Conservation (phyloP, 345 rosid species). For the Stellera chamaejasme region DNA sequence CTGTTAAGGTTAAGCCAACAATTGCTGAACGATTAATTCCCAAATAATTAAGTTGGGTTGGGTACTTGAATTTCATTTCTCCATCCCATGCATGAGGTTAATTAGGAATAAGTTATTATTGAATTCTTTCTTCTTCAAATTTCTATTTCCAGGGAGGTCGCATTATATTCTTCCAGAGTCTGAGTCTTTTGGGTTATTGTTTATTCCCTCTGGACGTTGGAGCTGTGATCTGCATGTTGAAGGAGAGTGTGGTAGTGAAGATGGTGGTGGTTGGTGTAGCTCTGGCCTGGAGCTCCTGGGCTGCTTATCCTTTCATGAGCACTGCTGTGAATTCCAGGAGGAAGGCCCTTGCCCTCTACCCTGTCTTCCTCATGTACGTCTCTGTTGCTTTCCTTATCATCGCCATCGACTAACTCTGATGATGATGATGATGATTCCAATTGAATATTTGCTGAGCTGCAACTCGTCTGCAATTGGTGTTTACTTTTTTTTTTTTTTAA, state of each 20-base stretch:
- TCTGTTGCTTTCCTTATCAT: conserved; percentile 59
- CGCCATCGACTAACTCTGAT: conserved; percentile 63
- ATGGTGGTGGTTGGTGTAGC: conserved; percentile 60
- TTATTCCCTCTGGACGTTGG: conserved; percentile 83
- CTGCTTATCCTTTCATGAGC: conserved; percentile 95
- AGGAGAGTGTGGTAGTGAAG: conserved; percentile 67
- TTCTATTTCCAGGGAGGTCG: conserved; percentile 66
- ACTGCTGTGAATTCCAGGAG: conserved; percentile 80
- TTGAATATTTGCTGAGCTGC: no score
- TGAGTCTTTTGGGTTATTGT: conserved; percentile 80
- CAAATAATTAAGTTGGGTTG: no score
- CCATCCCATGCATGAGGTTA: no score
- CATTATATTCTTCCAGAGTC: conserved; percentile 82
- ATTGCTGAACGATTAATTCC: no score
- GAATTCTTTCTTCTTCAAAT: no score
- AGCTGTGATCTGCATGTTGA: conserved; percentile 71
- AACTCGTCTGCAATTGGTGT: no score
- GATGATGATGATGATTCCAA: no score
- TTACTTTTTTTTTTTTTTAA: no score
- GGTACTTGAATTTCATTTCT: no score
- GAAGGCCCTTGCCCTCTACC: conserved; percentile 82
- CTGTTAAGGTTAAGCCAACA: no score
- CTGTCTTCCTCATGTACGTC: conserved; percentile 62
- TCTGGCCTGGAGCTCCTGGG: conserved; percentile 93
- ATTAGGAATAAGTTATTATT: no score